A percentile compares a stretch with the other conserved stretches of the same genome.
Evolutionary conservation across 2,329 filamentous ascomycete genomes (phyloP).

Genomic region (Fusarium verrucosum): DNA sequence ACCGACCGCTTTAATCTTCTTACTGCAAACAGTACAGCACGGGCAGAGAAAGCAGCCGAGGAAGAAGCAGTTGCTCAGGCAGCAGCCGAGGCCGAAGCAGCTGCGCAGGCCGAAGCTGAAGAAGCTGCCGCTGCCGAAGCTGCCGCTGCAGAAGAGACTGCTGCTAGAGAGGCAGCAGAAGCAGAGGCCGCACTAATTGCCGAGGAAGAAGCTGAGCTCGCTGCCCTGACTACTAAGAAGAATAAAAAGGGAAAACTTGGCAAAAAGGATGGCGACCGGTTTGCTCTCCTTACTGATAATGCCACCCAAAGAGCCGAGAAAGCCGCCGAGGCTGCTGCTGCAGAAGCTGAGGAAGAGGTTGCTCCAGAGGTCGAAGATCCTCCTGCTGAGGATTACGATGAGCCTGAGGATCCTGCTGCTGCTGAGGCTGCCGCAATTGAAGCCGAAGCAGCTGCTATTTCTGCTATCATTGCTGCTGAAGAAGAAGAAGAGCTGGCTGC

Average conservation of each 20-base stretch:
- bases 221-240: constrained; percentile 49
- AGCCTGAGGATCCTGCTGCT: constrained; percentile 21
- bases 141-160: constrained; percentile 21
- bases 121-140: constrained; percentile 24
- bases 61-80: constrained; percentile 36
- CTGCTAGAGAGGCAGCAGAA: constrained; percentile 30
- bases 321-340: constrained; percentile 9
- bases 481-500: constrained; percentile 38
- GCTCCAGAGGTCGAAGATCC: not conserved
- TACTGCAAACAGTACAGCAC: constrained; percentile 45
- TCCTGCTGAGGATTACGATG: constrained; percentile 21
- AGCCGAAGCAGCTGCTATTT: constrained; percentile 44
- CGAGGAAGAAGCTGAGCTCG: constrained; percentile 42
- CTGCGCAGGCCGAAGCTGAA: constrained; percentile 24
- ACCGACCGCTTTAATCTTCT: constrained; percentile 55
- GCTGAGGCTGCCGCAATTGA: constrained; percentile 40
- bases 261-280: constrained; percentile 46
- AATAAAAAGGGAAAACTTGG: constrained; percentile 45
- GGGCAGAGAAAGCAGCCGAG: constrained; percentile 37
- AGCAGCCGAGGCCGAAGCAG: constrained; percentile 21
- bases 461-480: constrained; percentile 22
- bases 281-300: constrained; percentile 38
- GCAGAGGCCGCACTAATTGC: constrained; percentile 31
- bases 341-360: constrained; percentile 42
- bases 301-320: constrained; percentile 35